Evolutionary conservation across 176 grass and related monocot genomes (phyloP), one percentile per base, ranked within the genome.

Genomic region (Oryza nivara): DNA sequence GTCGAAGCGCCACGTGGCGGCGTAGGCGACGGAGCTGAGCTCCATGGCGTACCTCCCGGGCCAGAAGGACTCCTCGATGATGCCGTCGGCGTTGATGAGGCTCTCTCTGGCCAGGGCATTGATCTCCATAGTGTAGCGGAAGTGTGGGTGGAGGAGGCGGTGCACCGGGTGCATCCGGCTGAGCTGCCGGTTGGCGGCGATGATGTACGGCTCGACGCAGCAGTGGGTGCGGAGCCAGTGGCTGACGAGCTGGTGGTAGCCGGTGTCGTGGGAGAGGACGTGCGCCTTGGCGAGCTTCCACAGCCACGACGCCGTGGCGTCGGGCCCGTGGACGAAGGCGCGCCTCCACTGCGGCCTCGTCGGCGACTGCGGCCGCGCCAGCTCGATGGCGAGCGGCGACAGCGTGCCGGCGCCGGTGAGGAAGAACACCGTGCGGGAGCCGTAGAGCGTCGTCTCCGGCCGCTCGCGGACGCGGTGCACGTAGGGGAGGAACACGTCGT

Each of bases 61-160:
- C 73, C 73, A 91, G 91, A 98, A 98, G 28, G 82, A 38, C 3
- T 76, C 45, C 87, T 98, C 96, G 60, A 98, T 98, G 79, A 93
- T 81, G 20, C 93, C 96, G 25, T 74, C 83, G 19, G 85, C 96
- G 60, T 85, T 93, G 79, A 98, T 83, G 86, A 98, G 93, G 74
- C 43, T 66, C 63, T 83, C 84, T n/a, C 92, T 78, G 0, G 92
- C 95, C 38, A 93, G 58, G 23, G 89, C 85, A 68, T 98, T 98
- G 76, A 98, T 95, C 91, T 98, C 96, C 89, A 93, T 90, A 12
- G 96, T 98, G 89, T 92, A 98, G 16, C 93, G 88, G 87, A 98
- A 95, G 83, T 95, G 91, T 28, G 96, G 96, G 74, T 95, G 93
- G 58, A 98, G 85, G 28, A 98, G 80, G 25, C 91, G 89, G 80